Percentiles rank a stretch among this genome's conserved stretches.
These are phyloP conservation scores for Rhizophagus sp. DNA, from an alignment of 192 early-diverging fungal species.

Conservation along the genomic window DNA sequence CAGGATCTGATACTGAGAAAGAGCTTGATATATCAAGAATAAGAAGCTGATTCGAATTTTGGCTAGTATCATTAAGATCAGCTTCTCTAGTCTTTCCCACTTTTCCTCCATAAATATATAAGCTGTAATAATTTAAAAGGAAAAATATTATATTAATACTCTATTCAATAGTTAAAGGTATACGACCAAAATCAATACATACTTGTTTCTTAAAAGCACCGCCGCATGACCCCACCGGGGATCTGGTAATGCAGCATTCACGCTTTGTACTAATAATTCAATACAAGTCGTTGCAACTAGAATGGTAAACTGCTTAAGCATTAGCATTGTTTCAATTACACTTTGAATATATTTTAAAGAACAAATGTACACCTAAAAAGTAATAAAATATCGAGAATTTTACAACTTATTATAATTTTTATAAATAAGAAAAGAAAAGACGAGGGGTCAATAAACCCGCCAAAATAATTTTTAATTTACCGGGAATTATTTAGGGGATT, in stretches of 20 bases:
- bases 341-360: too few species aligned
- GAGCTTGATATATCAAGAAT: neutral
- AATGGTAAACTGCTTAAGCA: neutral
- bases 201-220: neutral
- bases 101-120: conserved; percentile 26
- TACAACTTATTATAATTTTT: too few species aligned
- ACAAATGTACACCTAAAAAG: too few species aligned
- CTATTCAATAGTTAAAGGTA: neutral
- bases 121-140: neutral
- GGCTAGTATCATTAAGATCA: neutral
- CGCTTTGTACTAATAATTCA: neutral
- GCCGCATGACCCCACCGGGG: neutral
- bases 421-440: too few species aligned
- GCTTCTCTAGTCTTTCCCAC: neutral
- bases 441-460: too few species aligned
- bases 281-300: neutral
- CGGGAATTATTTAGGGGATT: neutral
- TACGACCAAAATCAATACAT: neutral
- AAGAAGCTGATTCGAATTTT: neutral
- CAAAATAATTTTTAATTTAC: too few species aligned
- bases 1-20: neutral
- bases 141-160: neutral
- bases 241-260: neutral
- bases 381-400: too few species aligned
- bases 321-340: neutral